These are phyloP conservation scores for Leucaena leucocephala DNA, from an alignment of 306 rosid species.

Conservation along the genomic window DNA sequence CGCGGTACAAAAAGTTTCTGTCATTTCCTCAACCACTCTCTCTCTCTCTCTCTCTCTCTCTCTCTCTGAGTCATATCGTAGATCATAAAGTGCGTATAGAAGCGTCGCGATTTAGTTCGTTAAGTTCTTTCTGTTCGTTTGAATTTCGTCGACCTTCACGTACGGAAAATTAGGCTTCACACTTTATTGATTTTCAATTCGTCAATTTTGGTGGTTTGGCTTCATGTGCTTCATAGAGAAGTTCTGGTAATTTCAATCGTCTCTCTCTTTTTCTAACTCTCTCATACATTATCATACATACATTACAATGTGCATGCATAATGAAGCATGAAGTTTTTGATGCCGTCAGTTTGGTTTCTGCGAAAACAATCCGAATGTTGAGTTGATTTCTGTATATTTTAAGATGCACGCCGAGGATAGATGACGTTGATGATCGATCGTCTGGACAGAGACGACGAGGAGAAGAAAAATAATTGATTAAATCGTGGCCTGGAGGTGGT, in stretches of 20 bases:
- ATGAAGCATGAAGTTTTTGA: neutral
- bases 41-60: neutral
- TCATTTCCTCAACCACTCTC: neutral
- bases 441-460: neutral
- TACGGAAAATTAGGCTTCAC: neutral
- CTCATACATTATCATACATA: neutral
- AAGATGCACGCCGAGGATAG: neutral
- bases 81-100: neutral
- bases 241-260: neutral
- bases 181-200: neutral
- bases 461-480: neutral
- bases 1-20: neutral
- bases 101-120: neutral
- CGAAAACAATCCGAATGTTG: neutral
- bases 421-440: neutral
- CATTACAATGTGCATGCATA: neutral
- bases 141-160: neutral
- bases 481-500: constrained; percentile 28
- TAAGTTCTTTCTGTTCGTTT: neutral
- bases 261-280: neutral
- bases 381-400: neutral
- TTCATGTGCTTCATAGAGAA: too few species aligned
- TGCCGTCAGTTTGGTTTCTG: neutral
- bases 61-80: too few species aligned
- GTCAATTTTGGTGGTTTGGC: too few species aligned